phyloP scores from a whole-genome alignment of 768 basidiomycete species.

The Phylloporus sp. region DNA sequence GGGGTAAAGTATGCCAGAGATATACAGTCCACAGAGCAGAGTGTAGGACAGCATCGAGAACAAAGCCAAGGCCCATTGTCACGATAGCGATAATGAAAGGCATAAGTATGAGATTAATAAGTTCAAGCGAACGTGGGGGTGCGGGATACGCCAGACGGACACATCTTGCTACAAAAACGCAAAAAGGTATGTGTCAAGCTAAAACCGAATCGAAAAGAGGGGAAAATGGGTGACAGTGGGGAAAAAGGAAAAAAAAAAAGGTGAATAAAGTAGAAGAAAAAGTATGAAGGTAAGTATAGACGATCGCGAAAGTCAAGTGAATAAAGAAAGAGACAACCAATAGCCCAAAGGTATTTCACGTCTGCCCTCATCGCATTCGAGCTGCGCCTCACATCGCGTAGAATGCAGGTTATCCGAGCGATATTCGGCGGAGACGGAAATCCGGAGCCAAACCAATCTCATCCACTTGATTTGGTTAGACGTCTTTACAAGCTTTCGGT shows the following conservation, averaged over 20 bases:
- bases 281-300: conserved; percentile 24
- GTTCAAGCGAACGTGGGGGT: conserved; percentile 30
- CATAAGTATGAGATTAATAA: conserved; percentile 27
- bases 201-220: conserved; percentile 31
- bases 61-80: conserved; percentile 18
- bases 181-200: conserved; percentile 26
- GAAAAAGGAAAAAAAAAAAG: conserved; percentile 24
- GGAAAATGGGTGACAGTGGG: conserved; percentile 26
- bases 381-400: no score
- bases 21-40: conserved; percentile 21
- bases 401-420: conserved; percentile 9
- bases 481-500: conserved; percentile 30
- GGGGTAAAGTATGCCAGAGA: conserved; percentile 19
- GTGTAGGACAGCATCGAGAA: conserved; percentile 22
- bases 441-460: conserved; percentile 44
- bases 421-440: conserved; percentile 20
- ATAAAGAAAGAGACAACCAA: conserved; percentile 59
- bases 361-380: conserved; percentile 10
- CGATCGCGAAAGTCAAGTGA: conserved; percentile 35
- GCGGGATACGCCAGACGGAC: conserved; percentile 22
- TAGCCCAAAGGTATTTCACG: conserved; percentile 45
- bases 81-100: conserved; percentile 28
- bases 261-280: conserved; percentile 27
- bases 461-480: conserved; percentile 35
- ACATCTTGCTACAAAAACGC: conserved; percentile 20